Base-by-base conservation (phyloP, 768 basidiomycete genomes). In the Hemileccinum rubropunctum region DNA sequence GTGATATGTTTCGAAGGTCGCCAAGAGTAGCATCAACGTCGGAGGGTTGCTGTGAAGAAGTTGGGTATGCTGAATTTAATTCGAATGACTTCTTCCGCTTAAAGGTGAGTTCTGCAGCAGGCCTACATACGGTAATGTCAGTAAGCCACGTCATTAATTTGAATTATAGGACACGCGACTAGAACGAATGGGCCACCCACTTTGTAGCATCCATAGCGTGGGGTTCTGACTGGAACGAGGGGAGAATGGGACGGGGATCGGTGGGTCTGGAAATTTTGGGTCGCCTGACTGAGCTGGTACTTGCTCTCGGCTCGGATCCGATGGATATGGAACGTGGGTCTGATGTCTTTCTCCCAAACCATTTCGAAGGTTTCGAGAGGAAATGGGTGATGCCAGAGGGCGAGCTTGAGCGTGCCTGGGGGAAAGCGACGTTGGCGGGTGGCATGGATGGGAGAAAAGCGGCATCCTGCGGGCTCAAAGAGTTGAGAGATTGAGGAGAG, bases 211-310 rank as follows among this genome's bases (percentile, higher is more conserved):
- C 72, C 45, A 71, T 63, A 34, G 71, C 70, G 57, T 80, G 80
- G 2, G 69, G 71, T 56, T 86, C 82, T 17, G 65, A 60, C 55
- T 70, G 71, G 39, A 75, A 56, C 15, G 66, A 69, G 3, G 69
- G 56, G 55, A 86, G 67, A 47, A 91, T 85, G 3, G 88, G 90
- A 18, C 89, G 72, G 9, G 88, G 89, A 59, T 91, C 90, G 5
- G 88, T 89, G 1, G 89, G 89, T 40, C 84, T 82, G 28, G 90
- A 91, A 33, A 91, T 92, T 75, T 89, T 91, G 46, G 81, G 86
- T 54, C 86, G 88, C 52, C 86, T 69, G 43, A 66, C 54, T 3
- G 77, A 76, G 44, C 75, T 74, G 13, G 65, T 71, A 53, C 79
- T 83, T 1, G 76, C 56, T 50, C 82, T 70, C 1, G 81, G 76